A percentile compares a stretch with the other conserved stretches of the same genome.
These are phyloP conservation scores for Physcomitrellopsis africana DNA, from an alignment of 225 moss, liverwort and hornwort genomes.

Conservation along the genomic window DNA sequence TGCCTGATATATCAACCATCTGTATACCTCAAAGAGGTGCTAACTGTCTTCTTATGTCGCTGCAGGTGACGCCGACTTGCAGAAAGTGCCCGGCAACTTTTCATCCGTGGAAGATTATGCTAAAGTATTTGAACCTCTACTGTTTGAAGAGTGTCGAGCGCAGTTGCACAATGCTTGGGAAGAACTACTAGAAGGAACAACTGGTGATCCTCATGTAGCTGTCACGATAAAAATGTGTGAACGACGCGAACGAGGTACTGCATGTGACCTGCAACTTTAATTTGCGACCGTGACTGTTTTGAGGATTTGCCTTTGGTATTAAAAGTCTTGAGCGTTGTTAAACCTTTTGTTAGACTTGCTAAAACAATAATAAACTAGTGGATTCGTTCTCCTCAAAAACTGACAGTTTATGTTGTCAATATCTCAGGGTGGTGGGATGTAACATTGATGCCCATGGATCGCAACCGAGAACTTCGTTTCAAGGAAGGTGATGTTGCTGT, in stretches of 20 bases:
- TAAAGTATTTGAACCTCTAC: slow-evolving; percentile 85
- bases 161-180: slow-evolving; percentile 95
- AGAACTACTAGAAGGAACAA: slow-evolving; percentile 86
- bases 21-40: slow-evolving; percentile 14
- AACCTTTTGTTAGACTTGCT: not conserved
- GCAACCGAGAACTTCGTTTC: slow-evolving; percentile 75
- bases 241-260: slow-evolving; percentile 88
- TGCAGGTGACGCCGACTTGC: slow-evolving; percentile 78
- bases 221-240: slow-evolving; percentile 81
- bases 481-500: slow-evolving; percentile 99
- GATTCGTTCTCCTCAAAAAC: not conserved
- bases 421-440: slow-evolving; percentile 92
- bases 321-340: not conserved
- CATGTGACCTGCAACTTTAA: slow-evolving; percentile 10
- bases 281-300: not conserved
- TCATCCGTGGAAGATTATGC: slow-evolving; percentile 90
- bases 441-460: slow-evolving; percentile 77
- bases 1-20: not conserved
- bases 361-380: not conserved
- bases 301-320: not conserved
- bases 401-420: slow-evolving; percentile 27
- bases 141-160: slow-evolving; percentile 98
- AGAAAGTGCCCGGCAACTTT: slow-evolving; percentile 90
- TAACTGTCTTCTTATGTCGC: slow-evolving; percentile 29
- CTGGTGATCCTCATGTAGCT: slow-evolving; percentile 79